A percentile compares a stretch with the other conserved stretches of the same genome.
Evolutionary conservation across 768 basidiomycete species (phyloP).

Genomic region (Agaricus subrufescens): DNA sequence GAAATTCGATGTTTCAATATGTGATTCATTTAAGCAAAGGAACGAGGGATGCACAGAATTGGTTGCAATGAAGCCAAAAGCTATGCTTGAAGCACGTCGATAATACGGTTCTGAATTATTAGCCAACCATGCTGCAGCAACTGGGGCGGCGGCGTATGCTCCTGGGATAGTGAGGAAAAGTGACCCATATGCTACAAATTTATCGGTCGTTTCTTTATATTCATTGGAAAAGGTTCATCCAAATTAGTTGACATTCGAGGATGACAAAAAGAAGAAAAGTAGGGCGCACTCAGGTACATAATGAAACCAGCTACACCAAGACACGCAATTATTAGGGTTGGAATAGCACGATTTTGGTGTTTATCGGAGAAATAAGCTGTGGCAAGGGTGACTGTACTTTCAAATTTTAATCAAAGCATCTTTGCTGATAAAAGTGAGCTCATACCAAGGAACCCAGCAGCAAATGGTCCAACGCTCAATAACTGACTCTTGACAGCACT

Average conservation of each 20-base stretch:
- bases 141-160: slow-evolving; percentile 24
- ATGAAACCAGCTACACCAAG: slow-evolving; percentile 18
- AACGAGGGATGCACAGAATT: slow-evolving; percentile 22
- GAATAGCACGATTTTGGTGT: no score
- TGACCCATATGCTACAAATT: slow-evolving; percentile 26
- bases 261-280: background rate
- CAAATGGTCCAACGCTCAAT: slow-evolving; percentile 35
- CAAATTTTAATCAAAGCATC: no score
- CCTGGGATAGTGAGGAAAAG: slow-evolving; percentile 31
- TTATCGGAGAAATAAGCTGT: no score
- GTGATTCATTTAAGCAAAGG: background rate
- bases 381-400: no score
- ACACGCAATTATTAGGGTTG: no score
- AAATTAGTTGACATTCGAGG: background rate
- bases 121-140: slow-evolving; percentile 29
- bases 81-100: slow-evolving; percentile 30
- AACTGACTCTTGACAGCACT: slow-evolving; percentile 30
- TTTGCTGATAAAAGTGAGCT: background rate
- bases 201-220: slow-evolving; percentile 17
- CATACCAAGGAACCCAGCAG: slow-evolving; percentile 30
- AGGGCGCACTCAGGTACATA: slow-evolving; percentile 21
- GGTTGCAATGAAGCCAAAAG: slow-evolving; percentile 28
- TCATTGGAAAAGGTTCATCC: background rate
- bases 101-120: slow-evolving; percentile 35
- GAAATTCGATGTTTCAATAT: background rate